Base-by-base conservation (phyloP, 2,329 filamentous ascomycete genomes). In the Penicillium sp. region DNA sequence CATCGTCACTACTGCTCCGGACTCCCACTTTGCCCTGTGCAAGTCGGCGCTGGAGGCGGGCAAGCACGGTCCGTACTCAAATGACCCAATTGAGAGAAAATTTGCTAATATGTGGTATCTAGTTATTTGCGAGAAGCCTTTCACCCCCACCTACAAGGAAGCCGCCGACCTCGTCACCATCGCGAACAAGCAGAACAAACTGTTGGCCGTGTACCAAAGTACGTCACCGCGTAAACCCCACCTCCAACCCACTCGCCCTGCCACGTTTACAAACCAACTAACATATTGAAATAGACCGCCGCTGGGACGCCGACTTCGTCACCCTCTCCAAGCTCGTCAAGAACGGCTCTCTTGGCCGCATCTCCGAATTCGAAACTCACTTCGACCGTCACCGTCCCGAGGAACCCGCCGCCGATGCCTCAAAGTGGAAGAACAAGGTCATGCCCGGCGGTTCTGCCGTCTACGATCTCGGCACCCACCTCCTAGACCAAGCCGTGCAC, bases 91-190 rank as follows among this genome's bases (percentile, higher is more conserved):
- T n/a, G 13, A 13, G 8, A 2, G 33, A 3, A 22, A 27, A 31
- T 14, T 24, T 13, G 19, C 45, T 57, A 43, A 51, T 29, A 19
- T 22, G 31, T 26, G 4, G 4, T 39, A 29, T 10, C 33, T 52
- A 79, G 88, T 93, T 26, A 79, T 93, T 52, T 88, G 89, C 49
- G 90, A 93, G 78, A 93, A 93, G 79, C 90, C 90, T 2, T 93
- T 93, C 71, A 89, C 90, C 13, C 87, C 90, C 21, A 89, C 87
- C 1, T 79, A 83, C 1, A 79, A 83, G 56, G 87, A 93, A 74
- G 90, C 90, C 11, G 80, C 84, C 33, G 76, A 84, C 63, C 83
- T 93, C 7, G 81, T 84, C 45, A 72, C 74, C 10, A 75, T 87
- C 49, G 83, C 87, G 10, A 73, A 79, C 60, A 72, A 81, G 57